Percentiles rank a stretch among this genome's conserved stretches.
phyloP scores from a whole-genome alignment of 768 basidiomycete species.

The Pholiota molesta region DNA sequence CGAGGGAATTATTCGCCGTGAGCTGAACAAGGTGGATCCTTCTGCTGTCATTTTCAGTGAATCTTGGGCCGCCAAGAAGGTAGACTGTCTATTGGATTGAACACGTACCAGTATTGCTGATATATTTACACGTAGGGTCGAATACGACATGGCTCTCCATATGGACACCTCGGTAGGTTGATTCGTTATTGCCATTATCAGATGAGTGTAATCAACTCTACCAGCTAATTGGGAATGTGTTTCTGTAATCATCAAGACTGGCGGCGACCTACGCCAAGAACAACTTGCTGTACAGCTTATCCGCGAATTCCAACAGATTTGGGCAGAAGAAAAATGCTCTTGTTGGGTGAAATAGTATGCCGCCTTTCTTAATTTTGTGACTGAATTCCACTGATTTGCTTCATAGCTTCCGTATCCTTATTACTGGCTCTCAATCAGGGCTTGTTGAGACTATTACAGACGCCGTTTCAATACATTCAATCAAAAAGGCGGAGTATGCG shows the following conservation, averaged over 20 bases:
- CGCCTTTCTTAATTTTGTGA: not conserved
- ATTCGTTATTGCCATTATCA: not conserved
- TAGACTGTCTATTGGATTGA: conserved; percentile 25
- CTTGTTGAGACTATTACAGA: conserved; percentile 98
- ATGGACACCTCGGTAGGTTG: conserved; percentile 85
- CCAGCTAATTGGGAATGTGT: conserved; percentile 85
- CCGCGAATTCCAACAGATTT: conserved; percentile 89
- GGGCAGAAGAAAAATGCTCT: conserved; percentile 89
- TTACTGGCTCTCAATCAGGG: conserved; percentile 91
- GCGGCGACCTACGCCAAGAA: conserved; percentile 95
- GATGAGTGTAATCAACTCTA: not conserved
- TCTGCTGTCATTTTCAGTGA: conserved; percentile 96
- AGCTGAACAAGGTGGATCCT: conserved; percentile 94
- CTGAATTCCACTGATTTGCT: not conserved
- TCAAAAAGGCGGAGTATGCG: conserved; percentile 99
- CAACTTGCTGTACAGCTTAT: conserved; percentile 97
- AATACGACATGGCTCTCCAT: conserved; percentile 91
- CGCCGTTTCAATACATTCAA: conserved; percentile 97
- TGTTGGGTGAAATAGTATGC: conserved; percentile 94
- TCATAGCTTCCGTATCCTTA: conserved; percentile 89
- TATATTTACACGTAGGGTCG: conserved; percentile 55
- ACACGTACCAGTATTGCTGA: not conserved
- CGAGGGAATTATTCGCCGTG: conserved; percentile 90
- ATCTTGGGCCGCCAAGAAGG: conserved; percentile 94
- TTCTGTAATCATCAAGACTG: conserved; percentile 98